These are phyloP conservation scores for Mediolabrus comicus DNA, from an alignment of 108 stramenopile genomes.

Conservation along the genomic window DNA sequence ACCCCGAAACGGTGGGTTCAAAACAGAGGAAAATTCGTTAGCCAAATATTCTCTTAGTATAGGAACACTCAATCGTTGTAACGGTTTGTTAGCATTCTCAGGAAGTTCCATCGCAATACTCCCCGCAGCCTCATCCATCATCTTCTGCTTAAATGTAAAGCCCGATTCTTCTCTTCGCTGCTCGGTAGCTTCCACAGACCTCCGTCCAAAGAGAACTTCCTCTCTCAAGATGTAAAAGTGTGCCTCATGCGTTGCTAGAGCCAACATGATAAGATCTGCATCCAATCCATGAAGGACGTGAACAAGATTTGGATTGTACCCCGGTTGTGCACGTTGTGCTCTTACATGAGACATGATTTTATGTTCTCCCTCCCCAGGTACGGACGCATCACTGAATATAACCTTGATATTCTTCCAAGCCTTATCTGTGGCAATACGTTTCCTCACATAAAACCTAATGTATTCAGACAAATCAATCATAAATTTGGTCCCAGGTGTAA, in stretches of 20 bases:
- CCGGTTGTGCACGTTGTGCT: slow-evolving; percentile 87
- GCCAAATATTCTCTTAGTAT: slow-evolving; percentile 95
- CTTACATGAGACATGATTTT: slow-evolving; percentile 97
- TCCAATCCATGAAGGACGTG: slow-evolving; percentile 98
- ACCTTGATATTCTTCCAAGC: slow-evolving; percentile 91
- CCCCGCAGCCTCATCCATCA: slow-evolving; percentile 79
- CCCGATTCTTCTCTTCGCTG: slow-evolving; percentile 71
- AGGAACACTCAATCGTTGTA: slow-evolving; percentile 82
- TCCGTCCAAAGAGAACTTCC: slow-evolving; percentile 87
- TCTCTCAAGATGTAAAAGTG: slow-evolving; percentile 97
- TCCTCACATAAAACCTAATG: slow-evolving; percentile 88
- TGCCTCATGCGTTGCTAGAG: slow-evolving; percentile 97
- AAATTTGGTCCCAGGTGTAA: slow-evolving; percentile 98
- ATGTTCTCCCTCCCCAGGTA: slow-evolving; percentile 99
- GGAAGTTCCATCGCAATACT: slow-evolving; percentile 67
- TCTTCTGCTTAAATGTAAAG: slow-evolving; percentile 64
- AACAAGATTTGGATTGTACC: slow-evolving; percentile 93
- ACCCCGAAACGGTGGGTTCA: slow-evolving; percentile 63
- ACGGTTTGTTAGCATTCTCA: slow-evolving; percentile 77
- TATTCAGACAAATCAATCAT: slow-evolving; percentile 90
- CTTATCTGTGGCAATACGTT: slow-evolving; percentile 87
- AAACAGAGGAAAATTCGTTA: slow-evolving; percentile 74
- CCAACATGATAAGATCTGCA: slow-evolving; percentile 99
- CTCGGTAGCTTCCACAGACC: slow-evolving; percentile 64
- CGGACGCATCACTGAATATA: slow-evolving; percentile 93